These are phyloP conservation scores for Syzygium aqueum DNA, from an alignment of 345 rosid species.

Conservation along the genomic window DNA sequence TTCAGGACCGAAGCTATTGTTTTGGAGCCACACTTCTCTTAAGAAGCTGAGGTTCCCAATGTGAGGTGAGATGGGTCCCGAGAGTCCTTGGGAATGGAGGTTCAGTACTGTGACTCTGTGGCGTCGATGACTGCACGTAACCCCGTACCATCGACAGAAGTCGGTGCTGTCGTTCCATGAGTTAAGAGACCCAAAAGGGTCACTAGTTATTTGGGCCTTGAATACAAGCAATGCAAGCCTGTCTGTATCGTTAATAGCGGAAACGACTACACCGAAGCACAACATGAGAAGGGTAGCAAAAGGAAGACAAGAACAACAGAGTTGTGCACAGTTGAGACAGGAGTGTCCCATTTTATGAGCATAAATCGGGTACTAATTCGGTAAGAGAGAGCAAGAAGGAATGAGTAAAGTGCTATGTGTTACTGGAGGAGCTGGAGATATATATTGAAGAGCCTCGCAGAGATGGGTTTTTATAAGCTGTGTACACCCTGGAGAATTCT, in stretches of 20 bases:
- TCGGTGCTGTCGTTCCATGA: not conserved
- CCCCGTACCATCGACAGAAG: not conserved
- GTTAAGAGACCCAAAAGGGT: not conserved
- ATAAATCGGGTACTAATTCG: not conserved
- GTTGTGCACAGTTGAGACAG: not conserved
- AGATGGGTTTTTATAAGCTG: rapidly evolving
- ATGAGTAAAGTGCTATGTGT: not conserved
- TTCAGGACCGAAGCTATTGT: not conserved
- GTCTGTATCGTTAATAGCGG: not conserved
- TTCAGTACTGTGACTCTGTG: not conserved
- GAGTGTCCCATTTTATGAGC: not conserved
- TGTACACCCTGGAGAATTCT: not conserved
- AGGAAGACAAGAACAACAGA: not conserved
- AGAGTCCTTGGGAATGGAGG: not conserved
- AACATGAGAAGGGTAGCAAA: rapidly evolving
- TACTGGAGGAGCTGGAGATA: not conserved
- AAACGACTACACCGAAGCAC: rapidly evolving
- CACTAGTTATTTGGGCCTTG: not conserved
- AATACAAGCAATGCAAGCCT: not conserved
- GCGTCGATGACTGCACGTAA: not conserved
- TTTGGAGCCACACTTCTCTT: not conserved
- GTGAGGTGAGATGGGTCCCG: not conserved
- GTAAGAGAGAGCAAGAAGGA: not conserved
- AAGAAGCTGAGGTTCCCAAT: not conserved
- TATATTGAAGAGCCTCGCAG: not conserved